Conservation (phyloP, 768 basidiomycete genomes). For the Paxillus involutus region DNA sequence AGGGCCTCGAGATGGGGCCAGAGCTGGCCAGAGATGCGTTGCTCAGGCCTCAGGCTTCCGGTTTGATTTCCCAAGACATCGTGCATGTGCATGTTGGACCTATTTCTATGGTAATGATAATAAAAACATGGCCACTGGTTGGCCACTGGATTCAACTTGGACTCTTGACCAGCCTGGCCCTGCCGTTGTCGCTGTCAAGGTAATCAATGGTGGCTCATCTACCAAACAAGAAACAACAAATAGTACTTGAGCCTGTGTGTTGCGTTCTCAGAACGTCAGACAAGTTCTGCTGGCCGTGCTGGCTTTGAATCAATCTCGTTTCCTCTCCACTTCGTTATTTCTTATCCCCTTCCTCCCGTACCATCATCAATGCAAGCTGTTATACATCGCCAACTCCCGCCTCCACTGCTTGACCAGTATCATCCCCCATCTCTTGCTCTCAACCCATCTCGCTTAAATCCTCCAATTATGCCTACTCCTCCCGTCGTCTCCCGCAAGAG, state of each 20-base stretch:
- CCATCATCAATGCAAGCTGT: slow-evolving; percentile 73
- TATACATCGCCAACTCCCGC: slow-evolving; percentile 60
- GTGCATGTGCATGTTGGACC: background rate
- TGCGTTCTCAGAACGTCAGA: slow-evolving; percentile 30
- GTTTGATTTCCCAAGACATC: background rate
- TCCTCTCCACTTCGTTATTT: slow-evolving; percentile 13
- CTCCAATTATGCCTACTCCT: slow-evolving; percentile 71
- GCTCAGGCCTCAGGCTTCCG: background rate
- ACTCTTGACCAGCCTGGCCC: background rate
- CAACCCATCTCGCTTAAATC: slow-evolving; percentile 41
- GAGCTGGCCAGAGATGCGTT: background rate
- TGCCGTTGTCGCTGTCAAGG: slow-evolving; percentile 1
- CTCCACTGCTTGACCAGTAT: slow-evolving; percentile 65
- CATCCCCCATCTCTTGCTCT: slow-evolving; percentile 54
- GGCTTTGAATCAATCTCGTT: slow-evolving; percentile 34
- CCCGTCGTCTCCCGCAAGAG: slow-evolving; percentile 76
- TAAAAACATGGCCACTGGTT: too few relatives aligned
- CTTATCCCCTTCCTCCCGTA: slow-evolving; percentile 13
- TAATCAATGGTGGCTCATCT: slow-evolving; percentile 7
- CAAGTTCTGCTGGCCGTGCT: slow-evolving; percentile 34
- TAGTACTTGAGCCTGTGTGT: slow-evolving; percentile 33
- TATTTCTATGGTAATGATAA: background rate
- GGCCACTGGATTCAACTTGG: too few relatives aligned
- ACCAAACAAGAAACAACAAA: slow-evolving; percentile 30
- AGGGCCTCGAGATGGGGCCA: background rate